Evolutionary conservation across 768 basidiomycete species (phyloP), one percentile per base, ranked within the genome.

Genomic region (Tubosaeta brunneosetosa): DNA sequence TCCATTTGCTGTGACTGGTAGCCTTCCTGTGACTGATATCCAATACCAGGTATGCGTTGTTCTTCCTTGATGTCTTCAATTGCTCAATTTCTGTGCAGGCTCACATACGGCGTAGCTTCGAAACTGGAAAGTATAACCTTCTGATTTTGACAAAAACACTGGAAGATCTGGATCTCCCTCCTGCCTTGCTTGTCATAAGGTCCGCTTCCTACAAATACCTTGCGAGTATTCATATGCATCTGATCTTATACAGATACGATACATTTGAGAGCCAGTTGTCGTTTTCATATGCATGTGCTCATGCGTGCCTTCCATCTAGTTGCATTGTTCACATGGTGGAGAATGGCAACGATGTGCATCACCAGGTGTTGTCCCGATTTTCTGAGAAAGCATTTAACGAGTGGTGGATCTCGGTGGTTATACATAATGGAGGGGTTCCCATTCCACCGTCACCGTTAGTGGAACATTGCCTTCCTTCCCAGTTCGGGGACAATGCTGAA

Each of bases 251-350:
- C 34, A 87, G 85, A 61, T 65, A 55, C 40, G 55, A 54, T 53
- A 33, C 38, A 1, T 82, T 81, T 51, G 80, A 85, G 56, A 82
- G 84, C 55, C 81, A 82, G 48, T 62, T 85, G 6, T 83, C 83
- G 4, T 77, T 82, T 63, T 79, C 79, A 13, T 80, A 78, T 60
- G 69, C 75, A 41, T 79, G 79, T 29, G 74, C 78, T 29, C 72
- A 74, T 31, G 72, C 79, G 37, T 63, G 73, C 43, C 77, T 76
- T 8, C 67, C 73, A 38, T 72, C 75, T 51, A 75, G 81, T 53
- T 77, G 81, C 61, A 60, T 86, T 38, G 66, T 89, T 6, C 77
- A 86, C 61, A 78, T 90, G 78, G 74, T 77, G 19, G 82, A 88
- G 63, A 73, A 75, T 55, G 77, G 73, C 4, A 83, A 82, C 55